These are phyloP conservation scores for Moesziomyces sp. DNA, from an alignment of 1,284 basidiomycete species.

Conservation along the genomic window DNA sequence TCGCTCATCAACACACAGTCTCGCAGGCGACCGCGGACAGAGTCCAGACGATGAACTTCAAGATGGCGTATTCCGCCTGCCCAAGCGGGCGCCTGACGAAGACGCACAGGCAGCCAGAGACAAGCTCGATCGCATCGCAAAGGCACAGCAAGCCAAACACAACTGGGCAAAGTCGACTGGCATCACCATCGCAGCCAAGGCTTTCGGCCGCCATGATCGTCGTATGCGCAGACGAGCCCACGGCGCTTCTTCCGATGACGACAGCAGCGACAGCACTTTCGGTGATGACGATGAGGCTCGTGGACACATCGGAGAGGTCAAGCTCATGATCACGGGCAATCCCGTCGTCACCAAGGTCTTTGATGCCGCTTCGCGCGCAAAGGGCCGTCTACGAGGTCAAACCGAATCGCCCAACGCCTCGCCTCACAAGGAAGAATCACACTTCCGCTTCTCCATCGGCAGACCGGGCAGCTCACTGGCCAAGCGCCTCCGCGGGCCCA, in stretches of 20 bases:
- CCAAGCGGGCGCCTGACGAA: conserved; percentile 23
- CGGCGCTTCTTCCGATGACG: conserved; percentile 31
- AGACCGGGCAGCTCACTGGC: conserved; percentile 24
- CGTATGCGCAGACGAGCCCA: conserved; percentile 16
- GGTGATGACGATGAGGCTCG: conserved; percentile 5
- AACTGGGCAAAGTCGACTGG: conserved; percentile 42
- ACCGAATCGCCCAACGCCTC: conserved; percentile 25
- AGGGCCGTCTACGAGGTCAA: conserved; percentile 19
- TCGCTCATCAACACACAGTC: conserved; percentile 24
- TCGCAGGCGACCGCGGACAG: neutral
- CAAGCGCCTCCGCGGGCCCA: conserved; percentile 23
- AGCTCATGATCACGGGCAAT: conserved; percentile 53
- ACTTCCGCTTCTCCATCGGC: conserved; percentile 28
- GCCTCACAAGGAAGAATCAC: conserved; percentile 21
- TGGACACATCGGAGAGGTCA: conserved; percentile 34
- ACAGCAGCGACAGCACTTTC: conserved; percentile 14
- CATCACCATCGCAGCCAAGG: conserved; percentile 21
- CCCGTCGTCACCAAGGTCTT: conserved; percentile 43
- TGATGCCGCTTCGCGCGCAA: conserved; percentile 19
- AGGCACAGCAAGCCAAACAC: conserved; percentile 32
- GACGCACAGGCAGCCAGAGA: conserved; percentile 39
- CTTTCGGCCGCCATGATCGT: conserved; percentile 19
- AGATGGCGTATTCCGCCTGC: conserved; percentile 4
- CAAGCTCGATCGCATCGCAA: conserved; percentile 49
- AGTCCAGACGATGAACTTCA: neutral